Base-by-base conservation (phyloP, 164 flowering plant species). In the Tetrastigma voinierianum region DNA sequence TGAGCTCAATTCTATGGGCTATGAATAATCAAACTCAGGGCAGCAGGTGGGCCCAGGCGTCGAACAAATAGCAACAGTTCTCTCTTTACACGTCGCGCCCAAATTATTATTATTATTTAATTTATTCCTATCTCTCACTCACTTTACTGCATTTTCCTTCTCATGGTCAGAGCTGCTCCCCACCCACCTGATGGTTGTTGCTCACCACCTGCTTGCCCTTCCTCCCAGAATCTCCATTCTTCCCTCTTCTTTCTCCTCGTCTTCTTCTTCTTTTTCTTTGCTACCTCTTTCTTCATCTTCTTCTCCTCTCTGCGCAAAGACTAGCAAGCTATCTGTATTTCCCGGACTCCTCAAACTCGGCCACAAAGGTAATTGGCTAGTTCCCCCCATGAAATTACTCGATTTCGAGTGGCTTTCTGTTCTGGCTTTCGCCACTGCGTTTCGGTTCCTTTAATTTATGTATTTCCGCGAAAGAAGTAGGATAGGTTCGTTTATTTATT, bases 151-250 rank as follows among this genome's bases (percentile, higher is more conserved):
- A 14, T 21, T 17, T 54, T 6, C 11, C 43, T 46, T 45, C 4
- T 60, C 10, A 11, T 11, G 2, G 25, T 44, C 47, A 17, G 21
- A 21, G 20, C 15, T 4, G 3, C 48, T 45, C 62, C 16, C 24
- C 56, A 40, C 9, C 47, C 15, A 32, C 19, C 45, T 25, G 62
- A 83, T 83, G 87, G 91, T 85, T 24, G 67, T 81, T 49, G 76
- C 78, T 62, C 87, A 71, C 59, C 78, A 56, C 75, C 40, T 66
- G 59, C 59, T 74, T 1, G 61, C 86, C 15, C 64, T 71, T 49
- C 86, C 82, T 0, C 19, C 67, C 1, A 74, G 54, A 45, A 14
- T 62, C 40, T 62, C 76, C 0, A 46, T 70, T 13, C 25, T 23
- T 2, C 20, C 67, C 2, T 52, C 68, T 9, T 59, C 77, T 54